These are phyloP conservation scores for Entomortierella beljakovae DNA, from an alignment of 192 early-diverging fungal species.

Conservation along the genomic window DNA sequence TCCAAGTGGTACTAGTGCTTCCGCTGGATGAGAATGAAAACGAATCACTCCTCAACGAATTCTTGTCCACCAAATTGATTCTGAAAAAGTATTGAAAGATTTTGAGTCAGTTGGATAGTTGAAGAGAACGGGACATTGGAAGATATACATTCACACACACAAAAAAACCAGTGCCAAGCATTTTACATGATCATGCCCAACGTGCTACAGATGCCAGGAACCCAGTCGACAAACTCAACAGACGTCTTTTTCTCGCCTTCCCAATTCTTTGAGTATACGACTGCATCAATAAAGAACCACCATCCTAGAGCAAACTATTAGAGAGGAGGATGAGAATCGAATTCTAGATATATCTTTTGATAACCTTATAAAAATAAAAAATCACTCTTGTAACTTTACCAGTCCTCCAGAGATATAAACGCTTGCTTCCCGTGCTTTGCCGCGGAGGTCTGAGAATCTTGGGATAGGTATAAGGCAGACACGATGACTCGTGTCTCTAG, in stretches of 20 bases:
- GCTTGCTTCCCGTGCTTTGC: constrained; percentile 54
- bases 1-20: constrained; percentile 53
- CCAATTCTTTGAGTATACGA: constrained; percentile 53
- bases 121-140: too few relatives aligned
- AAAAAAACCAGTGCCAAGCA: not conserved
- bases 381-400: constrained; percentile 28
- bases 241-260: constrained; percentile 18
- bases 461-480: constrained; percentile 55
- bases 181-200: constrained; percentile 70
- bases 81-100: constrained; percentile 42
- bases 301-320: constrained; percentile 68
- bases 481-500: constrained; percentile 17
- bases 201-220: constrained; percentile 65
- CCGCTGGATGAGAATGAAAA: constrained; percentile 53
- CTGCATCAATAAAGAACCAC: constrained; percentile 74
- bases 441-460: constrained; percentile 34
- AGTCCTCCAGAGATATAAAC: constrained; percentile 55
- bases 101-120: not conserved
- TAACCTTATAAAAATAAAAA: not conserved
- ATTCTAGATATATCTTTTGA: not conserved
- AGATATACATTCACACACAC: not conserved
- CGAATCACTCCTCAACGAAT: constrained; percentile 56
- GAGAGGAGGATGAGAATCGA: not conserved
- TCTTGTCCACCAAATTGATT: constrained; percentile 67
- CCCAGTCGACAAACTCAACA: constrained; percentile 71